Evolutionary conservation across 441 rosid genomes (phyloP).

Genomic region (Flueggea neowawraea): DNA sequence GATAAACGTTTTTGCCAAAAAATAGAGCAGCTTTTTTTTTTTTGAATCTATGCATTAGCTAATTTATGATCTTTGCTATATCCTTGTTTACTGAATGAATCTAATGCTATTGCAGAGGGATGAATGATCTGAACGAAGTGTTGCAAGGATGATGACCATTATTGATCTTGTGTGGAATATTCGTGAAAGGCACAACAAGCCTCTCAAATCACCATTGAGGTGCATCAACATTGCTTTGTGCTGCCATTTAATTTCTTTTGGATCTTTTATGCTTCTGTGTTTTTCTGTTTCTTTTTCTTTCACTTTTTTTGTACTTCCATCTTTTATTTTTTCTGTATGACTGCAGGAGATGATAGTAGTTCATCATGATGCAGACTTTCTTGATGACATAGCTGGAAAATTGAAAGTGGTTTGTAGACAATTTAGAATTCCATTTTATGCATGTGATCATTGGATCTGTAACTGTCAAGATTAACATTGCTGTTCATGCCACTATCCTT

Average conservation of each 20-base stretch:
- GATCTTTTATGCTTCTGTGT: background rate
- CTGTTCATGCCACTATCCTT: too few relatives aligned
- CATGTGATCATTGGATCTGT: background rate
- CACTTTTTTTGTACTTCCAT: background rate
- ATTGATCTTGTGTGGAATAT: conserved; percentile 97
- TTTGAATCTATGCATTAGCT: too few relatives aligned
- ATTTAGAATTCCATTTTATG: background rate
- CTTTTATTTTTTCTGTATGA: conserved; percentile 4
- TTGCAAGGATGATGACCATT: conserved; percentile 91
- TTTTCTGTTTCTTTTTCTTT: background rate
- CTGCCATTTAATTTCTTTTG: conserved; percentile 1
- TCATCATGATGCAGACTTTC: conserved; percentile 87
- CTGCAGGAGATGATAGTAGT: conserved; percentile 90
- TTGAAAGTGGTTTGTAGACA: conserved; percentile 69
- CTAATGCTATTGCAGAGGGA: conserved; percentile 51
- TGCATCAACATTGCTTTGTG: conserved; percentile 18
- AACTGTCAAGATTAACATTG: background rate
- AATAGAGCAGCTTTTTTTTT: too few relatives aligned
- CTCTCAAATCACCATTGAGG: conserved; percentile 96
- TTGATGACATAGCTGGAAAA: conserved; percentile 89
- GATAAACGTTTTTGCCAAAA: too few relatives aligned
- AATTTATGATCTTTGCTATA: too few relatives aligned
- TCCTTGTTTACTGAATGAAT: background rate
- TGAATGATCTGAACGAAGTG: conserved; percentile 91
- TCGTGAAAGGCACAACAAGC: conserved; percentile 91